These are phyloP conservation scores for Salicornia ramosissima DNA, from an alignment of 148 eudicot species.

Conservation along the genomic window DNA sequence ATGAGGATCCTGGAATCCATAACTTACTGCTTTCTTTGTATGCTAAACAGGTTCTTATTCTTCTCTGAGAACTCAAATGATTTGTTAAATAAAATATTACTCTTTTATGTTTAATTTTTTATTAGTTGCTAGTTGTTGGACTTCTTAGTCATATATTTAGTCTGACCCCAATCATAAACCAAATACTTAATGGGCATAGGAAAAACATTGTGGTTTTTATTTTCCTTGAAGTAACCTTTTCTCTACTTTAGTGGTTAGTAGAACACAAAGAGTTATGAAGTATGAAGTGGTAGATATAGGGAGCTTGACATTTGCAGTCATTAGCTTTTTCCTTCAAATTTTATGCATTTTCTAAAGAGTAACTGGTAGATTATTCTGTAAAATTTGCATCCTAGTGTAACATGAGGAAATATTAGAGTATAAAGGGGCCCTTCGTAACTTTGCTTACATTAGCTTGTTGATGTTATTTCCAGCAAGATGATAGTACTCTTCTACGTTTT, in stretches of 20 bases:
- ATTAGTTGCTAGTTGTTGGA: too few species aligned
- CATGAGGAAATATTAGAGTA: too few species aligned
- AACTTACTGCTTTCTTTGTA: constrained; percentile 90
- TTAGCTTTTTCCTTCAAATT: neutral
- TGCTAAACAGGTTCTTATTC: constrained; percentile 72
- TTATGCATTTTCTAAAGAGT: neutral
- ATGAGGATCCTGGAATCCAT: constrained; percentile 98
- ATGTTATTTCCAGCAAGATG: constrained; percentile 63
- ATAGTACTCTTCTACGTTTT: constrained; percentile 88
- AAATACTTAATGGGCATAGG: neutral
- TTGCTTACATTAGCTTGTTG: constrained; percentile 10
- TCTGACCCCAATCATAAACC: neutral
- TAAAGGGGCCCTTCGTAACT: neutral
- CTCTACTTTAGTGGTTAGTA: constrained; percentile 3
- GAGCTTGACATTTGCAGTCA: neutral
- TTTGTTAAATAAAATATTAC: neutral
- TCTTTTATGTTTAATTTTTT: neutral
- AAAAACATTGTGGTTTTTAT: neutral
- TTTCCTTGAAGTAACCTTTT: neutral
- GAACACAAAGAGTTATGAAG: neutral
- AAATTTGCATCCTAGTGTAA: too few species aligned
- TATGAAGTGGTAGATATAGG: neutral
- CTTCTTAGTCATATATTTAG: too few species aligned
- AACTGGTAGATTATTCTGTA: neutral
- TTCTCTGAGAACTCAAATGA: neutral